Base-by-base conservation (phyloP, 495 filamentous ascomycete species). In the Tetracladium setigerum region DNA sequence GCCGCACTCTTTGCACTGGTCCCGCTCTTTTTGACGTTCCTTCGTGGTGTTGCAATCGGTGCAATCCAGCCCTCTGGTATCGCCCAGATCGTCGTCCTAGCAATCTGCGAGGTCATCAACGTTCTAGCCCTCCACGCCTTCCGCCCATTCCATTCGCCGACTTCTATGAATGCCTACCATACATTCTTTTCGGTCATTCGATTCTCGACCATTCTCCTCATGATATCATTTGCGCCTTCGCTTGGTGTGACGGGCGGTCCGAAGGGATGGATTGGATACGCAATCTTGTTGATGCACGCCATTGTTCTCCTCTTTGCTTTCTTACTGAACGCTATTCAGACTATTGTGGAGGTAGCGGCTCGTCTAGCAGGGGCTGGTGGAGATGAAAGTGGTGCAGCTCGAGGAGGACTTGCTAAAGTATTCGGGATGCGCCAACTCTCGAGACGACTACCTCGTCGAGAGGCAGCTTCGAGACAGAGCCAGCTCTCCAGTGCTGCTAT, bases 131-230 rank as follows among this genome's bases (percentile, higher is more conserved):
- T 97, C 2, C 78, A 92, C 48, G 88, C 87, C 6, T 94, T 96
- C 64, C 79, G 87, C 15, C 92, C 92, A 11, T 98, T 91, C 59
- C 81, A 90, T 38, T 78, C 82, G 16, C 81, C 87, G 30, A 97
- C 94, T 0, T 95, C 89, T n/a, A 98, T 97, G 94, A 97, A 96
- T 59, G 73, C 85, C 4, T 95, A 94, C 56, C 91, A 98, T 53
- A 83, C 83, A 16, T 78, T 88, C 43, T 95, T 95, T 61, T 77
- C 89, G 2, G 67, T 78, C 11, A 67, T 95, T 13, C 80, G 92
- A 15, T 80, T 96, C 41, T 63, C 88, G 11, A 82, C 82, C 1
- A 79, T 92, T 32, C 72, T 97, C 27, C 69, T 98, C 16, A 91
- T 86, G 69, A 77, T 95, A 18, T 76, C 89, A 2, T 98, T 98